Base-by-base conservation (phyloP, 2,329 filamentous ascomycete genomes). In the Penicillium vulpinum region DNA sequence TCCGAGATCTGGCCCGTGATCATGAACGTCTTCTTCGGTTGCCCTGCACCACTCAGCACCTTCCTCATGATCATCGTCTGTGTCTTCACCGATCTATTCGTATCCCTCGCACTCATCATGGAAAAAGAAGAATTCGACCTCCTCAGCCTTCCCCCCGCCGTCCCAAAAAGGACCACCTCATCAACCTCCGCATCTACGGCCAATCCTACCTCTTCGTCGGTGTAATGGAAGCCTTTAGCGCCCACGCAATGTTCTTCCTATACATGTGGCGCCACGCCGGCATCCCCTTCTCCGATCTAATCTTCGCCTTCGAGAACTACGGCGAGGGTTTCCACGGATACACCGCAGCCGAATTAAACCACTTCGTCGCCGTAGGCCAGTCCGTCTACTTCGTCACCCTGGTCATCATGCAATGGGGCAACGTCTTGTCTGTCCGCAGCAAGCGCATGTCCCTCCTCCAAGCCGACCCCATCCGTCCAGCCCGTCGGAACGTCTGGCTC, bases 61-160 rank as follows among this genome's bases (percentile, higher is more conserved):
- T 84, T 84, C 65, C 74, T 84, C 40, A 84, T 84, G 81, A 83
- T 83, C 61, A 81, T 83, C 59, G 83, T 83, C 49, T 84, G 81
- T 54, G 79, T 83, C 58, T 83, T 83, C 58, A 83, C 81, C 13
- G 81, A 83, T 63, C 69, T 83, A 0, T 83, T 83, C 69, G 69
- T 81, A 2, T 79, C 78, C 0, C 67, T 83, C 0, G 79, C 79
- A 0, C 69, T 83, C 2, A 82, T 83, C 58, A 83, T 83, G 80
- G 81, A 84, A 51, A 80, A 81, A 62, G 79, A 82, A 49, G 81
- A 84, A 51, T 83, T 81, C 52, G 80, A 83, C 51, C 74, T 84
- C 0, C 71, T 84, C 18, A 77, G 74, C 3, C 73, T 82, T 0
- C 80, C 80, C 2, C 81, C 0, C 79, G 81, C 10, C 77, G 82